These are phyloP conservation scores for Xerophyta viscosa DNA, from an alignment of 106 monocot genomes.

Conservation along the genomic window DNA sequence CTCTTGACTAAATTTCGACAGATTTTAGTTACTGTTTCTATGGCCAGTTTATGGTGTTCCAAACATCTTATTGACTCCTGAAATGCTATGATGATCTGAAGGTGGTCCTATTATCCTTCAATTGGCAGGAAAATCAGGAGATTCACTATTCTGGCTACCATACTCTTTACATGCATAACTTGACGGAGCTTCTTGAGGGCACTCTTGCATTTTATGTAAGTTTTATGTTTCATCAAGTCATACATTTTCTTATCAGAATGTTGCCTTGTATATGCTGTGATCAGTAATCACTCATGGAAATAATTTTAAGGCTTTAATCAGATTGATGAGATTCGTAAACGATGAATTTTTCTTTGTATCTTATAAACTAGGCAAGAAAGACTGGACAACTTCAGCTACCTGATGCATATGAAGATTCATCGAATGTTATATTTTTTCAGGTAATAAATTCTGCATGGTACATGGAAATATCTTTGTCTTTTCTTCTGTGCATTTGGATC, in stretches of 20 bases:
- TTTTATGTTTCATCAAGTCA: too few relatives aligned
- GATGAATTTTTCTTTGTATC: slow-evolving; percentile 1
- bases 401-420: slow-evolving; percentile 55
- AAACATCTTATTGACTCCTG: too few relatives aligned
- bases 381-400: slow-evolving; percentile 62
- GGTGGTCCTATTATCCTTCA: background rate
- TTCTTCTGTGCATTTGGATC: too few relatives aligned
- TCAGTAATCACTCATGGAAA: background rate
- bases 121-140: slow-evolving; percentile 60
- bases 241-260: background rate
- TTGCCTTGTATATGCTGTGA: too few relatives aligned
- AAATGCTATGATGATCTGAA: too few relatives aligned
- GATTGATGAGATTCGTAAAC: background rate
- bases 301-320: too few relatives aligned
- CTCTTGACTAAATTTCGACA: too few relatives aligned
- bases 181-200: slow-evolving; percentile 72
- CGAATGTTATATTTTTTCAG: slow-evolving; percentile 87
- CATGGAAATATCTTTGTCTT: background rate
- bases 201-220: slow-evolving; percentile 72
- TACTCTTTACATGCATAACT: slow-evolving; percentile 77
- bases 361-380: slow-evolving; percentile 46
- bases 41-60: too few relatives aligned
- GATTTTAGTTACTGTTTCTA: too few relatives aligned
- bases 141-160: slow-evolving; percentile 72
- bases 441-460: too few relatives aligned